Evolutionary conservation across 768 basidiomycete species (phyloP).

Genomic region (Suillus paluster): DNA sequence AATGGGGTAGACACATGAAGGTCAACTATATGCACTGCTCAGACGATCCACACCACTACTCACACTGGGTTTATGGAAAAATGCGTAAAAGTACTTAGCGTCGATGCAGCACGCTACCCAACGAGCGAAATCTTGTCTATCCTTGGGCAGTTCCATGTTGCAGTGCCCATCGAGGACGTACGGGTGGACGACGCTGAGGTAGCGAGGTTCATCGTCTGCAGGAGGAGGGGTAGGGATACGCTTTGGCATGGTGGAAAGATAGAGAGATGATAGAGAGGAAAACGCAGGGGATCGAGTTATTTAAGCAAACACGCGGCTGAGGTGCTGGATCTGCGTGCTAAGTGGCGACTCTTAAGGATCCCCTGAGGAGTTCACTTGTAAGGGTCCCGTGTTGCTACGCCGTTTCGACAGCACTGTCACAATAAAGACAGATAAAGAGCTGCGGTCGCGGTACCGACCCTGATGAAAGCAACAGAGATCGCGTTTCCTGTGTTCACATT

Average conservation of each 20-base stretch:
- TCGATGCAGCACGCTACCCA: slow-evolving; percentile 50
- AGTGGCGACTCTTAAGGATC: slow-evolving; percentile 1
- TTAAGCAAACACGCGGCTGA: background rate
- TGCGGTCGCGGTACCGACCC: background rate
- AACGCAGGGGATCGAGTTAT: background rate
- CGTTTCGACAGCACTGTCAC: background rate
- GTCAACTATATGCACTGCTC: background rate
- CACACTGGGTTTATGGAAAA: slow-evolving; percentile 51
- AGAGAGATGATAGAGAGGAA: background rate
- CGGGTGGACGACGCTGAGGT: slow-evolving; percentile 48
- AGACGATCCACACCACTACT: slow-evolving; percentile 19
- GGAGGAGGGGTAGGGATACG: slow-evolving; percentile 47
- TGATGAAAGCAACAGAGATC: background rate
- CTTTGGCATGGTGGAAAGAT: slow-evolving; percentile 41
- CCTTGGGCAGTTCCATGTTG: slow-evolving; percentile 44
- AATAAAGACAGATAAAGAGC: slow-evolving; percentile 3
- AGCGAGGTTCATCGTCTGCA: slow-evolving; percentile 47
- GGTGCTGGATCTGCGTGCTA: background rate
- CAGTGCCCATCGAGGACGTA: slow-evolving; percentile 43
- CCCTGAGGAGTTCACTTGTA: background rate
- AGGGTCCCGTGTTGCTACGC: background rate
- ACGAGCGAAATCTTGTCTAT: slow-evolving; percentile 41
- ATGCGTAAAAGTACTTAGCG: slow-evolving; percentile 38
- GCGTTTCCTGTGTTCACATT: background rate
- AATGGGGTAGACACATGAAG: background rate